Conservation (phyloP, 768 basidiomycete genomes). For the Stropharia rugosoannulata region DNA sequence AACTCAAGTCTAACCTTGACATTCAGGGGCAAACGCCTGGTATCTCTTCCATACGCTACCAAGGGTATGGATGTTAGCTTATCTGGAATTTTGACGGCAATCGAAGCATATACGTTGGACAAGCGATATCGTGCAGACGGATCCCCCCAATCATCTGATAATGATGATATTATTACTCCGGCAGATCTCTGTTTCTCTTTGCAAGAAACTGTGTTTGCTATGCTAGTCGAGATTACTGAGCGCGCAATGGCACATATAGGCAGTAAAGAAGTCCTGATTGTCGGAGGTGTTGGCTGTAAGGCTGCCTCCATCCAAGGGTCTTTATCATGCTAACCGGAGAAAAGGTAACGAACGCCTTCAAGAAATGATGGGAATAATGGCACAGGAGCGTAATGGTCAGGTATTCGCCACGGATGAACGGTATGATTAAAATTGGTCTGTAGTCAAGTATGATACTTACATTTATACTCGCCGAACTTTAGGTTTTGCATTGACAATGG, state of each 20-base stretch:
- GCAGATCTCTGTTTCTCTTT: conserved; percentile 97
- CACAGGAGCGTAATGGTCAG: conserved; percentile 79
- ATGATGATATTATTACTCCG: conserved; percentile 80
- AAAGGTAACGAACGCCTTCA: conserved; percentile 90
- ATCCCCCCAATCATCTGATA: conserved; percentile 33
- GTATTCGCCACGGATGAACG: conserved; percentile 97
- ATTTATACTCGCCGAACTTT: background rate
- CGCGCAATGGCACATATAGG: conserved; percentile 99
- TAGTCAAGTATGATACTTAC: background rate
- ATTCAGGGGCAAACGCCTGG: conserved; percentile 75
- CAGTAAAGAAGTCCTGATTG: conserved; percentile 93
- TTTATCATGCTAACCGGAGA: background rate
- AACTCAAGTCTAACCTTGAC: background rate
- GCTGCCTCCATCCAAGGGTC: conserved; percentile 14
- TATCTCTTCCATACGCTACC: conserved; percentile 89
- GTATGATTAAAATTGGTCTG: conserved; percentile 34
- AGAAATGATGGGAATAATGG: conserved; percentile 99
- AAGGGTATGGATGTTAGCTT: conserved; percentile 99
- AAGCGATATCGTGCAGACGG: conserved; percentile 70
- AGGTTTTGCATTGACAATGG: conserved; percentile 99
- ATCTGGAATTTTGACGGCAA: conserved; percentile 89
- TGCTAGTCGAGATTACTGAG: conserved; percentile 99
- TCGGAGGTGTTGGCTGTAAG: conserved; percentile 99
- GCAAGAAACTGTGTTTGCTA: conserved; percentile 96
- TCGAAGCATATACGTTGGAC: conserved; percentile 85